Evolutionary conservation across 768 basidiomycete species (phyloP).

Genomic region (Antrodiella citrinella): DNA sequence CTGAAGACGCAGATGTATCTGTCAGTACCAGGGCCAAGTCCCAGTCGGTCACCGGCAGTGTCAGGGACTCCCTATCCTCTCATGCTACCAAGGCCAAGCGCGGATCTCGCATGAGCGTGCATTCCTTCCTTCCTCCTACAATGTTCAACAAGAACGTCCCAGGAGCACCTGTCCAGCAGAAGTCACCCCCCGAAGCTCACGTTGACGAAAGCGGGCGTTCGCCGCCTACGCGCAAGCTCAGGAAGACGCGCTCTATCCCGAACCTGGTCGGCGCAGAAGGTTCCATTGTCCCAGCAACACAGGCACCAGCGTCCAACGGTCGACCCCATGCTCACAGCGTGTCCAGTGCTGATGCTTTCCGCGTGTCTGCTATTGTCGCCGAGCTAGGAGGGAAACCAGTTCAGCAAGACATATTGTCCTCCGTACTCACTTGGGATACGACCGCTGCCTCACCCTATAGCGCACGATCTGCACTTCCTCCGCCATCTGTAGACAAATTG

Average conservation of each 20-base stretch:
- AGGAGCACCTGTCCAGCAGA: not conserved
- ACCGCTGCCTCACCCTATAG: constrained; percentile 32
- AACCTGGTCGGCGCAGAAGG: constrained; percentile 31
- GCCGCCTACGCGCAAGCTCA: constrained; percentile 43
- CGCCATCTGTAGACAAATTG: constrained; percentile 2
- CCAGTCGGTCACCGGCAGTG: not conserved
- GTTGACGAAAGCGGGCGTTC: constrained; percentile 20
- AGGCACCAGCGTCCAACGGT: constrained; percentile 25
- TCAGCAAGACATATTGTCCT: constrained; percentile 50
- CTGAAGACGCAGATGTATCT: constrained; percentile 42
- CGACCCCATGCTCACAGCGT: constrained; percentile 76
- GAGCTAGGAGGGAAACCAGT: constrained; percentile 9
- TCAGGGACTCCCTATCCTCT: not conserved
- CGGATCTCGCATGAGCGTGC: constrained; percentile 64
- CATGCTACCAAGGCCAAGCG: constrained; percentile 27
- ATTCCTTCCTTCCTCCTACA: constrained; percentile 40
- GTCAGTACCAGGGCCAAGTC: not conserved
- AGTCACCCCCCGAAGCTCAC: not conserved
- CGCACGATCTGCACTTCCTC: constrained; percentile 16
- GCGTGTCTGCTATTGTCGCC: constrained; percentile 9
- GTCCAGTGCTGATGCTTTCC: constrained; percentile 58
- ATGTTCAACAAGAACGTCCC: constrained; percentile 36
- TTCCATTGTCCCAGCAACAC: not conserved
- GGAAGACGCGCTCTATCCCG: constrained; percentile 72
- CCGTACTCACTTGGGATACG: constrained; percentile 54